Base-by-base conservation (phyloP, 2,329 filamentous ascomycete genomes). In the Balansia obtecta region DNA sequence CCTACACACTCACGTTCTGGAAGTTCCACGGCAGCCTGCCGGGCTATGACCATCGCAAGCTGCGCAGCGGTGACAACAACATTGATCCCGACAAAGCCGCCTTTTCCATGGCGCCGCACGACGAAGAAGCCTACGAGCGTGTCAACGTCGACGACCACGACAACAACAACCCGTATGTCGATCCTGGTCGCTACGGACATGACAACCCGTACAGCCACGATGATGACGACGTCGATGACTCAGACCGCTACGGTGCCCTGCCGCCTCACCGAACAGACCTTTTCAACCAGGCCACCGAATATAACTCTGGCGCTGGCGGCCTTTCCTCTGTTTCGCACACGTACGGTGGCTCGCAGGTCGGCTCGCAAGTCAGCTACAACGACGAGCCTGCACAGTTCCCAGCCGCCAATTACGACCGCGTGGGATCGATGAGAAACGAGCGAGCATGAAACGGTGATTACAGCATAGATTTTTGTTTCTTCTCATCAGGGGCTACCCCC, bases 1-100 rank as follows among this genome's bases (percentile, higher is more conserved):
- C 77, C 52, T 82, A 76, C 65, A 79, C 79, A 30, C 66, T 82
- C 54, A 71, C 76, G 54, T 82, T 81, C 68, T 82, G 77, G 68
- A 75, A 76, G 58, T 75, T 77, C 60, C 76, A 83, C 65, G 76
- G 77, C 58, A 73, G 67, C 50, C 72, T 83, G 15, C 81, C 81
- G 2, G 80, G 80, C 51, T 82, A 82, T 62, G 77, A 80, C 58
- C 70, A 69, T 56, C 68, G 62, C 59, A 63, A 68, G 59, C 57
- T 71, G 49, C 65, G 70, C 47, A 62, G 62, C 53, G 61, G 61
- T 53, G 65, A 63, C 55, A 65, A 71, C 57, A 76, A 78, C 67
- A 83, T 83, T 57, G 81, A 84, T 61, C 81, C 81, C 0, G 80
- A 85, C 64, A 83, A 83, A 69, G 80, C 80, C 30, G 80, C 80